Evolutionary conservation across 75 land plant genomes (phyloP).

Genomic region (Selaginella moellendorffii): DNA sequence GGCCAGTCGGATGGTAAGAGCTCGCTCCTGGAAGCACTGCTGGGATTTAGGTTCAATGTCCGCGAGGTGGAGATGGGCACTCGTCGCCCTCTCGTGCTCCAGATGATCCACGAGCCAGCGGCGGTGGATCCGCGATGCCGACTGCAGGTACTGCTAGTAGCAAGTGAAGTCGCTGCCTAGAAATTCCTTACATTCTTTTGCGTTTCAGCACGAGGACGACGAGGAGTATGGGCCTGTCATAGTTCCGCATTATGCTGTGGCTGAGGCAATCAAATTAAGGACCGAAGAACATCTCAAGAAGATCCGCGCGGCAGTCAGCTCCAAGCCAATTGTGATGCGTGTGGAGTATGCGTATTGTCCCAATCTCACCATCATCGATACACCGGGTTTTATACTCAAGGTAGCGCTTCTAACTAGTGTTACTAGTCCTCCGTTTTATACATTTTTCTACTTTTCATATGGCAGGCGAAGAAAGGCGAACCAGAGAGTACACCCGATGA

Average conservation of each 20-base stretch:
- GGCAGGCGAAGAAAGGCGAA: slow-evolving; percentile 90
- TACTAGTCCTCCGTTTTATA: background rate
- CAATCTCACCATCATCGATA: slow-evolving; percentile 88
- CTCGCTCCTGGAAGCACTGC: slow-evolving; percentile 84
- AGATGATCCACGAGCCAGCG: slow-evolving; percentile 83
- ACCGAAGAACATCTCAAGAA: slow-evolving; percentile 71
- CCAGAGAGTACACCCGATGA: slow-evolving; percentile 94
- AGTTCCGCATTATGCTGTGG: slow-evolving; percentile 42
- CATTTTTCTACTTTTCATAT: background rate
- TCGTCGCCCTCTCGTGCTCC: slow-evolving; percentile 77
- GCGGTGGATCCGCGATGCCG: slow-evolving; percentile 87
- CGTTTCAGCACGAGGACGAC: slow-evolving; percentile 66
- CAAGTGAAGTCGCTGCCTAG: slow-evolving; percentile 31
- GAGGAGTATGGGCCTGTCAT: slow-evolving; percentile 87
- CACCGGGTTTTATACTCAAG: slow-evolving; percentile 95
- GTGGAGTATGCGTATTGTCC: slow-evolving; percentile 95
- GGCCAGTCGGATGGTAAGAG: slow-evolving; percentile 98
- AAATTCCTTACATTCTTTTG: background rate
- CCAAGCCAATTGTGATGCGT: slow-evolving; percentile 95
- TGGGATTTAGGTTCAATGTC: slow-evolving; percentile 87
- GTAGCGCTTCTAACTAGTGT: slow-evolving; percentile 15
- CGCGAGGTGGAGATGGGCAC: slow-evolving; percentile 99
- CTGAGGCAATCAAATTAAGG: slow-evolving; percentile 56
- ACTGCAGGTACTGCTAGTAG: slow-evolving; percentile 78
- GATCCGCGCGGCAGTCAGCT: slow-evolving; percentile 52